Evolutionary conservation across 129 eudicot genomes (phyloP).

Genomic region (Ambrosia trifida): DNA sequence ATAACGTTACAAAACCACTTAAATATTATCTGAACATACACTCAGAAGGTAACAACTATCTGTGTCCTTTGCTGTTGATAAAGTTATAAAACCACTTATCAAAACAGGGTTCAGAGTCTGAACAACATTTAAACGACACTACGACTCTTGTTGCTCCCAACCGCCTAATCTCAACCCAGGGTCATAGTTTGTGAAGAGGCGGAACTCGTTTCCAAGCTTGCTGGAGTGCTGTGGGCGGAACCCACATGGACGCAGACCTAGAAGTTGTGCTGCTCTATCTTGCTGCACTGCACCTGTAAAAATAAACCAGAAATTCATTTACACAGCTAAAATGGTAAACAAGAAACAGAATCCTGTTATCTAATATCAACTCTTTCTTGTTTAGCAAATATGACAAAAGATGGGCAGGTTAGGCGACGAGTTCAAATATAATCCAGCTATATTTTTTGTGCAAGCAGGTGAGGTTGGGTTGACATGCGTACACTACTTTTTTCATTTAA

Average conservation of each 20-base stretch:
- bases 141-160: constrained; percentile 55
- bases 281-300: constrained; percentile 79
- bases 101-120: not conserved
- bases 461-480: too few relatives aligned
- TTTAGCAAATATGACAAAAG: too few relatives aligned
- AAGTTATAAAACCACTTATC: constrained; percentile 3
- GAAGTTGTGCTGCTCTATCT: constrained; percentile 71
- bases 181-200: constrained; percentile 77
- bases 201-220: constrained; percentile 96
- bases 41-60: too few relatives aligned
- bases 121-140: not conserved
- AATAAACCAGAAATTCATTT: not conserved
- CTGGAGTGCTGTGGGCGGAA: constrained; percentile 89
- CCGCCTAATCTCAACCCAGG: constrained; percentile 87
- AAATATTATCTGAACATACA: not conserved
- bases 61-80: not conserved
- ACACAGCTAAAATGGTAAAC: not conserved
- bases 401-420: too few relatives aligned
- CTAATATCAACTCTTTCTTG: too few relatives aligned
- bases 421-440: too few relatives aligned
- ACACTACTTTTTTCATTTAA: too few relatives aligned
- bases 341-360: not conserved
- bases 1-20: too few relatives aligned
- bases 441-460: too few relatives aligned
- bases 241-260: constrained; percentile 83